Evolutionary conservation across 192 early-diverging fungal species (phyloP).

Genomic region (Coemansia sp.): DNA sequence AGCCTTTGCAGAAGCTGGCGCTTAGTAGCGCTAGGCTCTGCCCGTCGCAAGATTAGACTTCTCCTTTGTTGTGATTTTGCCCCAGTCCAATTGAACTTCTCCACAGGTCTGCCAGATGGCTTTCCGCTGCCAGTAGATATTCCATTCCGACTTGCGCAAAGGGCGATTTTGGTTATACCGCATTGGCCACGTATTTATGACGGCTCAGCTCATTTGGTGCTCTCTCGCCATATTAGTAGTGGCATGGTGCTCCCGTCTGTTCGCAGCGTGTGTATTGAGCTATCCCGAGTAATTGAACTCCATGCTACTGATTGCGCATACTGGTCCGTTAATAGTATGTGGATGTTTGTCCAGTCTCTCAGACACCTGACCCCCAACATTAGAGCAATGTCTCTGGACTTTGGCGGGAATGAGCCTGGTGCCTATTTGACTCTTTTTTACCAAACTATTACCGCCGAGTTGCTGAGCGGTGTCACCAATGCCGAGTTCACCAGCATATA

Average conservation of each 20-base stretch:
- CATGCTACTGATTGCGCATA: background rate
- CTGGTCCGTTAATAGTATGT: background rate
- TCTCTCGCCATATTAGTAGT: background rate
- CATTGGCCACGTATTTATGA: background rate
- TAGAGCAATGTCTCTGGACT: background rate
- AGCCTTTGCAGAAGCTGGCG: background rate
- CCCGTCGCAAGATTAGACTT: background rate
- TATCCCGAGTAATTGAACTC: background rate
- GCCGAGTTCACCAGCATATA: background rate
- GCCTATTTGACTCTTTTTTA: background rate
- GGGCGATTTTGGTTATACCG: background rate
- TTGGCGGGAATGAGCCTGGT: background rate
- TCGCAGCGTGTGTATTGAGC: background rate
- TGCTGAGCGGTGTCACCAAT: background rate
- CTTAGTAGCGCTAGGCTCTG: background rate
- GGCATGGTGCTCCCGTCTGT: background rate
- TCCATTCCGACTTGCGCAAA: background rate
- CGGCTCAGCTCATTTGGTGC: background rate
- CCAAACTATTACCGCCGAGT: background rate
- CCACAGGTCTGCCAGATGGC: background rate
- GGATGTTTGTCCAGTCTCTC: background rate
- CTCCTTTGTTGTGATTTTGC: background rate
- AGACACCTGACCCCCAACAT: background rate
- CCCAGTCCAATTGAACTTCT: background rate
- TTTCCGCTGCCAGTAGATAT: background rate